phyloP scores from a whole-genome alignment of 2,329 filamentous ascomycete genomes.

The Dothideomycetes sp. region DNA sequence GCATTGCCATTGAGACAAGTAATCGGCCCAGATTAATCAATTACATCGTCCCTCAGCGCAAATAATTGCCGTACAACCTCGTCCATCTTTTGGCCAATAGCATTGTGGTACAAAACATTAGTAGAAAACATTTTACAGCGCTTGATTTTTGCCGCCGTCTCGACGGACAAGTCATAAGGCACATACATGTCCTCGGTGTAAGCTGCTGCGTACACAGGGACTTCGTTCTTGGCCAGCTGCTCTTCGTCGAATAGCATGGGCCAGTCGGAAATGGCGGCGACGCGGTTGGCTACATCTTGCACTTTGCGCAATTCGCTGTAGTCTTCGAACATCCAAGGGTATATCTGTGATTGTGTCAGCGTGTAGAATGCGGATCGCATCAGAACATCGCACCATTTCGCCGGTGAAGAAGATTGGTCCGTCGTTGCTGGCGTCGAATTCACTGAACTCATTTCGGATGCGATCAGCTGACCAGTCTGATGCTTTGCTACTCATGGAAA shows the following conservation, averaged over 20 bases:
- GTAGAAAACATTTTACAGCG: constrained; percentile 74
- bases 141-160: constrained; percentile 64
- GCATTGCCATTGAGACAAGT: too few species aligned
- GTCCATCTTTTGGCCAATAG: constrained; percentile 58
- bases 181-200: constrained; percentile 82
- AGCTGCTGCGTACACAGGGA: constrained; percentile 76
- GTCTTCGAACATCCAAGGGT: constrained; percentile 71
- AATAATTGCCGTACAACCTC: constrained; percentile 71
- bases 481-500: constrained; percentile 23
- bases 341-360: constrained; percentile 40
- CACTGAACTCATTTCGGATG: constrained; percentile 40
- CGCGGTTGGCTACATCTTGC: constrained; percentile 54
- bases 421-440: constrained; percentile 35
- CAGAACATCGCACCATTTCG: constrained; percentile 54
- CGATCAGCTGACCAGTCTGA: constrained; percentile 68
- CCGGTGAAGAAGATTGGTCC: constrained; percentile 68
- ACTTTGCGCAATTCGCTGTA: constrained; percentile 66
- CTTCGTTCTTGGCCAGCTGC: constrained; percentile 62
- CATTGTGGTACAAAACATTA: constrained; percentile 81
- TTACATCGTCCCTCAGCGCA: constrained; percentile 58
- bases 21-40: constrained; percentile 39
- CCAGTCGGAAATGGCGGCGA: constrained; percentile 63
- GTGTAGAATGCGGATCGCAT: not conserved
- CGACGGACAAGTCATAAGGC: constrained; percentile 59
- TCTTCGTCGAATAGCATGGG: constrained; percentile 62